Base-by-base conservation (phyloP, 2,329 filamentous ascomycete genomes). In the Chalara sp. region DNA sequence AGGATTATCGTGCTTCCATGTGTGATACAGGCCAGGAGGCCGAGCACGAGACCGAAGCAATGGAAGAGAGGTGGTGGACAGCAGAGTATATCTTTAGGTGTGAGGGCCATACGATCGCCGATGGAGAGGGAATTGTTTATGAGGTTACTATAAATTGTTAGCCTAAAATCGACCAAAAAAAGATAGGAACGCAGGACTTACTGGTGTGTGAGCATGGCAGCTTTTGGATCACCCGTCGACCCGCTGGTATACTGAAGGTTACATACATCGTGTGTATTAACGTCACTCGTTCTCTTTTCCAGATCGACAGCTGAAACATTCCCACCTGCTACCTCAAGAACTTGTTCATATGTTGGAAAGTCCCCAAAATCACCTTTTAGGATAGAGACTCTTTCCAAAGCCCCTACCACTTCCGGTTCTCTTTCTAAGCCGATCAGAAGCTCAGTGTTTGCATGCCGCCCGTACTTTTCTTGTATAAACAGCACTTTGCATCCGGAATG, bases 1-100 rank as follows among this genome's bases (percentile, higher is more conserved):
- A 89, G 89, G 7, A 92, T 81, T 47, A 90, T 83, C 66, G 85
- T 87, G 39, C 80, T 80, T 44, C 87, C 87, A 64, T 91, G 86
- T 0, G 85, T 89, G 48, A 90, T 69, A 42, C 81, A 76, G 1
- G 86, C 83, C 50, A 91, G 76, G 43, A 91, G 74, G 6, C 87
- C 87, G 1, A 91, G 86, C 6, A 92, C 2, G 6, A 92, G 78
- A 1, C 87, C 87, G 63, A 92, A 92, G 71, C 87, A 92, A 71
- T 93, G 89, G 73, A 93, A 93, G 4, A 93, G 75, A 0, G 89
- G 88, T 0, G 88, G 87, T 3, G 87, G 87, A 65, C 88, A 93
- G 72, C 87, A 92, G 8, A 93, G 74, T 6, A 84, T 72, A 62
- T 91, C 86, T 44, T 74, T 71, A 3, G 78, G 69, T 0, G 79